A percentile compares a stretch with the other conserved stretches of the same genome.
These are phyloP conservation scores for Penicillium sp. DNA, from an alignment of 2,329 filamentous ascomycete genomes.

Conservation along the genomic window DNA sequence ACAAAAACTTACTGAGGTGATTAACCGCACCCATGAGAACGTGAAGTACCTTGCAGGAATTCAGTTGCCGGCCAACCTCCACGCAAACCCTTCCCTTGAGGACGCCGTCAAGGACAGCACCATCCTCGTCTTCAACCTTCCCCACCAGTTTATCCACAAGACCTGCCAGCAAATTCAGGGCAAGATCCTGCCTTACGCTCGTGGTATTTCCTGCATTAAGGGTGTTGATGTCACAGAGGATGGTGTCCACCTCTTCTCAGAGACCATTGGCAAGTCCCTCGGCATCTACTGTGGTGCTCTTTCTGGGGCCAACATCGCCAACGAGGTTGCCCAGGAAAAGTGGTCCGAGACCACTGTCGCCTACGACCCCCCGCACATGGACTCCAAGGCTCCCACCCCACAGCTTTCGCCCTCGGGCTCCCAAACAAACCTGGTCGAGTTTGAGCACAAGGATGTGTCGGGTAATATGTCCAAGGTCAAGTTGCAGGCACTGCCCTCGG, in stretches of 20 bases:
- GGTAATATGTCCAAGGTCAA: conserved; percentile 67
- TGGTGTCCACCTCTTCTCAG: conserved; percentile 85
- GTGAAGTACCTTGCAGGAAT: conserved; percentile 96
- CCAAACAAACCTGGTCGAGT: conserved; percentile 50
- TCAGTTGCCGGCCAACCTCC: conserved; percentile 70
- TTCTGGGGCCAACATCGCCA: conserved; percentile 94
- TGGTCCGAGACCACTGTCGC: conserved; percentile 97
- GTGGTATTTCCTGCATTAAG: conserved; percentile 97
- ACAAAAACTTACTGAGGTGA: conserved; percentile 85
- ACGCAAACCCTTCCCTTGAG: conserved; percentile 46
- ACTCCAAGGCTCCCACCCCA: conserved; percentile 73
- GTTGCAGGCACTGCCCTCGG: conserved; percentile 72
- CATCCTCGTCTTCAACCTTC: conserved; percentile 94
- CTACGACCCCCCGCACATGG: conserved; percentile 88
- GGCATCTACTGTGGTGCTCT: conserved; percentile 96
- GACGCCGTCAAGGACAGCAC: conserved; percentile 81
- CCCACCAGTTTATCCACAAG: conserved; percentile 83
- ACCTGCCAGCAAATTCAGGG: conserved; percentile 83
- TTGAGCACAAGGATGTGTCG: conserved; percentile 68
- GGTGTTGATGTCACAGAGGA: conserved; percentile 89
- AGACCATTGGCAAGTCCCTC: conserved; percentile 86
- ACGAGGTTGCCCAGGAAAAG: conserved; percentile 91
- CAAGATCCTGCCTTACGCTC: conserved; percentile 85
- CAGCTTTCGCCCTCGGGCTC: conserved; percentile 53
- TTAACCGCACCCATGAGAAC: conserved; percentile 94